Percentiles rank a stretch among this genome's conserved stretches.
These are phyloP conservation scores for Xylariales sp. DNA, from an alignment of 2,329 filamentous ascomycete species.

Conservation along the genomic window DNA sequence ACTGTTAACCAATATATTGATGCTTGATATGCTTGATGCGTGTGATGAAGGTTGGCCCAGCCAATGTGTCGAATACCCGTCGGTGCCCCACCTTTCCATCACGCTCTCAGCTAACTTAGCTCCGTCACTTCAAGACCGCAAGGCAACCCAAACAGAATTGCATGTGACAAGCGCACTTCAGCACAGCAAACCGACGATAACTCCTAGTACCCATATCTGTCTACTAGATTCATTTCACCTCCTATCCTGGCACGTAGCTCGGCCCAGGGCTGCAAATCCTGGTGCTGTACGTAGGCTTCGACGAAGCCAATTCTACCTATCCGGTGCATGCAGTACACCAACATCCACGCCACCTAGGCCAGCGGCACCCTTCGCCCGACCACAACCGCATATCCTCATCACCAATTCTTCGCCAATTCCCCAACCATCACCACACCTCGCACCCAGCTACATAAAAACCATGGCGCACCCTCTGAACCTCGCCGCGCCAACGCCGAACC, in stretches of 20 bases:
- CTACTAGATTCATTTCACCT: not conserved
- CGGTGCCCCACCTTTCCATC: no score
- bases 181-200: not conserved
- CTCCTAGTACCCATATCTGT: no score
- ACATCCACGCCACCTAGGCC: not conserved
- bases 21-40: no score
- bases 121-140: no score
- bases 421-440: no score
- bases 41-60: no score
- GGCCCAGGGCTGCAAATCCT: not conserved
- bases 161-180: not conserved
- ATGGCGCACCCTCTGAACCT: conserved; percentile 32
- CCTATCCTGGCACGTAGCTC: not conserved
- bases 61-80: no score
- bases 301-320: not conserved
- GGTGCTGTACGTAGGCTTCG: not conserved
- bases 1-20: no score
- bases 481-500: conserved; percentile 47
- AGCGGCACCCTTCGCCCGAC: not conserved
- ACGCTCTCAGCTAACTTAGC: no score
- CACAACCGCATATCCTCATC: no score
- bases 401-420: no score
- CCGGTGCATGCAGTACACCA: conserved; percentile 2
- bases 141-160: not conserved
- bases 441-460: not conserved